phyloP scores from a whole-genome alignment of 2,329 filamentous ascomycete genomes.

The Xylaria sp. region DNA sequence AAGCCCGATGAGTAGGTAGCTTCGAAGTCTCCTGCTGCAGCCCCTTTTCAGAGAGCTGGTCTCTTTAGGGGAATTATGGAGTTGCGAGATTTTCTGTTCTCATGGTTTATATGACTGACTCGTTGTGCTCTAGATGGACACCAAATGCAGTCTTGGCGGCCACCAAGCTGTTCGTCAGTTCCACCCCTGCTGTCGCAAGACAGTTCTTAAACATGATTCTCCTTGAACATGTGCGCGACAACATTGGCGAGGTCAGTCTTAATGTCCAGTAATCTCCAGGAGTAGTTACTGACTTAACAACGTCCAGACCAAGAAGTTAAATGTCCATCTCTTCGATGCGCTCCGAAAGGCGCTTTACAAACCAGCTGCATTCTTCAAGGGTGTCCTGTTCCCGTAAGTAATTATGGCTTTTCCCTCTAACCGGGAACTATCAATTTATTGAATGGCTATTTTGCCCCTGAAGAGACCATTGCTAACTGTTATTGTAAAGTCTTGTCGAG shows the following conservation, averaged over 20 bases:
- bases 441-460: background rate
- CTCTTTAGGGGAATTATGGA: background rate
- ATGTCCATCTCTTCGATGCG: conserved; percentile 90
- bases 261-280: conserved; percentile 31
- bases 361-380: conserved; percentile 75
- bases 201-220: conserved; percentile 82
- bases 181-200: conserved; percentile 73
- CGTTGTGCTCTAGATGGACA: conserved; percentile 42
- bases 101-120: background rate
- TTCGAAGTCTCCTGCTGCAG: background rate
- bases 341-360: conserved; percentile 62
- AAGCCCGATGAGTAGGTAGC: conserved; percentile 54
- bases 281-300: background rate
- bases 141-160: conserved; percentile 80
- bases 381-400: conserved; percentile 67
- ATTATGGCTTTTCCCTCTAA: background rate
- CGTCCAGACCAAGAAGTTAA: conserved; percentile 77
- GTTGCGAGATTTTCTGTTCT: background rate
- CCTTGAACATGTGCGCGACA: conserved; percentile 83
- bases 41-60: background rate
- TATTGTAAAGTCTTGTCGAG: conserved; percentile 51
- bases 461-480: background rate
- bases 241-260: conserved; percentile 56
- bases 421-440: background rate
- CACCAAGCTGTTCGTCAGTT: conserved; percentile 86